Evolutionary conservation across 306 rosid genomes (phyloP).

Genomic region (Crotalaria pallida): DNA sequence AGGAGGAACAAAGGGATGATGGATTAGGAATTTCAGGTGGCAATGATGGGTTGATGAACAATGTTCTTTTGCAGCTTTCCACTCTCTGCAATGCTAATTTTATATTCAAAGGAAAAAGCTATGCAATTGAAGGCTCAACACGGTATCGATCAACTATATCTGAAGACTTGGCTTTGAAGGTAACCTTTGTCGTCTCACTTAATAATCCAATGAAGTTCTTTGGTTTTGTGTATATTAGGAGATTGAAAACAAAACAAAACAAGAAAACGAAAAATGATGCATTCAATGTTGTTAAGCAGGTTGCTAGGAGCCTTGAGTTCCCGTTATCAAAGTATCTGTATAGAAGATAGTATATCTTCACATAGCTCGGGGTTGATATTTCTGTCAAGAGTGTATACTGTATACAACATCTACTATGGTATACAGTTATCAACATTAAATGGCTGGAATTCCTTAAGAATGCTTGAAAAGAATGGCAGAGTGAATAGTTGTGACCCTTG

Average conservation of each 20-base stretch:
- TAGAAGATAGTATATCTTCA: conserved; percentile 40
- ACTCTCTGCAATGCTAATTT: conserved; percentile 87
- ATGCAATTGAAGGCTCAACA: conserved; percentile 80
- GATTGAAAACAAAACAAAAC: not conserved
- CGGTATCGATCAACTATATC: conserved; percentile 73
- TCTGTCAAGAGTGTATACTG: not conserved
- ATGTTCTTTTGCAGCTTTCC: conserved; percentile 75
- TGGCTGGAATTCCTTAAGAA: not conserved
- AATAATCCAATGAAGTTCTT: not conserved
- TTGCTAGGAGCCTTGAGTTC: conserved; percentile 85
- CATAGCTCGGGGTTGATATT: conserved; percentile 16
- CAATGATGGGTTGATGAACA: conserved; percentile 62
- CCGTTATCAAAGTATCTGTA: conserved; percentile 85
- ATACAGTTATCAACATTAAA: conserved; percentile 9
- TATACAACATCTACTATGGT: not conserved
- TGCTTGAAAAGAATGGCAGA: not conserved
- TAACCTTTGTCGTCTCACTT: conserved; percentile 24
- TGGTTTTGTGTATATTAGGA: not conserved
- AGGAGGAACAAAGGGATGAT: conserved; percentile 44
- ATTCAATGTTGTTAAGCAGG: conserved; percentile 47
- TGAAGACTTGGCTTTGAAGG: conserved; percentile 77
- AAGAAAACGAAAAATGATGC: not conserved
- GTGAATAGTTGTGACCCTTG: conserved; percentile 1
- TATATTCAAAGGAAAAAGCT: conserved; percentile 78
- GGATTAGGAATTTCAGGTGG: conserved; percentile 39